A percentile compares a stretch with the other conserved stretches of the same genome.
phyloP scores from a whole-genome alignment of 495 filamentous ascomycete species.

The Penicillium turbatum region DNA sequence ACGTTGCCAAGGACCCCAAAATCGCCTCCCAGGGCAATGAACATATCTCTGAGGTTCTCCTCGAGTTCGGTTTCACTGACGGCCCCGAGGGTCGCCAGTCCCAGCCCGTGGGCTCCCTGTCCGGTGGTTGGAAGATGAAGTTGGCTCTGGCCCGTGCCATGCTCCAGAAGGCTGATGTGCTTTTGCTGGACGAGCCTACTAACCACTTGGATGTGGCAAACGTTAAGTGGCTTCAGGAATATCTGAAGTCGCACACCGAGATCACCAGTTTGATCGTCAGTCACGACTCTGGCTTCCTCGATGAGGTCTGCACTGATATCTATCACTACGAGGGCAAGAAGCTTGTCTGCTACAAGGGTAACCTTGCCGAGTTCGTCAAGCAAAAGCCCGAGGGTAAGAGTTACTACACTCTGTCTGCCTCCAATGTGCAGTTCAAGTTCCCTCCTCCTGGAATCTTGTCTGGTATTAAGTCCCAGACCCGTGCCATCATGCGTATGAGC shows the following conservation, averaged over 20 bases:
- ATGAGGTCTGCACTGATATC: constrained; percentile 96
- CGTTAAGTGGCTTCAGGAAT: constrained; percentile 91
- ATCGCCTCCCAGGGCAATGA: constrained; percentile 70
- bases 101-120: constrained; percentile 86
- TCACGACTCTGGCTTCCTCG: constrained; percentile 97
- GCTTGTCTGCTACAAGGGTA: constrained; percentile 89
- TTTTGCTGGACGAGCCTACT: constrained; percentile 96
- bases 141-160: constrained; percentile 93
- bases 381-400: constrained; percentile 93
- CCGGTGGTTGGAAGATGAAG: constrained; percentile 99
- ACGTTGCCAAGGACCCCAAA: constrained; percentile 76
- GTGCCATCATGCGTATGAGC: constrained; percentile 92
- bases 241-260: constrained; percentile 90
- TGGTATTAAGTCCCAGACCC: constrained; percentile 90
- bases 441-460: constrained; percentile 89
- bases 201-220: constrained; percentile 98
- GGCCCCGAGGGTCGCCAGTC: constrained; percentile 84
- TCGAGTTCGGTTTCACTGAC: constrained; percentile 88
- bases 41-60: constrained; percentile 75
- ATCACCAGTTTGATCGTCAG: constrained; percentile 97
- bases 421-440: constrained; percentile 94
- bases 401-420: constrained; percentile 94
- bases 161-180: constrained; percentile 91
- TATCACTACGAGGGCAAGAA: constrained; percentile 99
- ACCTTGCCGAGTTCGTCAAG: constrained; percentile 88